Percentiles rank a stretch among this genome's conserved stretches.
Conservation (phyloP, 2,329 filamentous ascomycete genomes). For the Aspergillus sp. region DNA sequence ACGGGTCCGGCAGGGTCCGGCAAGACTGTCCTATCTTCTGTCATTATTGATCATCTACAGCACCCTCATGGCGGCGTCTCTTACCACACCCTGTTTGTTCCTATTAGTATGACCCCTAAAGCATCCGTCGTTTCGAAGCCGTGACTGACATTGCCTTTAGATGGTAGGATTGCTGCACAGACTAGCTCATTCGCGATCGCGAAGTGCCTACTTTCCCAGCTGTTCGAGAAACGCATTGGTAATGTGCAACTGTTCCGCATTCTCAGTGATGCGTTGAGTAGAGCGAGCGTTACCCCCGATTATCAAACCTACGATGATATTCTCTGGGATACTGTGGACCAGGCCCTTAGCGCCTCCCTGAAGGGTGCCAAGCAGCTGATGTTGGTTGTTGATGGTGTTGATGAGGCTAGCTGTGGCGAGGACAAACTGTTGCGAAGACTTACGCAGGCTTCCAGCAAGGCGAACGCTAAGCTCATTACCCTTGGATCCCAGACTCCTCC, state of each 20-base stretch:
- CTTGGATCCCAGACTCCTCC: conserved; percentile 27
- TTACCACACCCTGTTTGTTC: conserved; percentile 37
- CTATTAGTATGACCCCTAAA: conserved; percentile 30
- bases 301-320: conserved; percentile 35
- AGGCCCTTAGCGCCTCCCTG: conserved; percentile 27
- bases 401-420: conserved; percentile 35
- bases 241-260: conserved; percentile 40
- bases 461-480: conserved; percentile 31
- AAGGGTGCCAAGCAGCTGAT: conserved; percentile 36
- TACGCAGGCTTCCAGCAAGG: conserved; percentile 20
- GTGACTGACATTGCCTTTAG: conserved; percentile 14
- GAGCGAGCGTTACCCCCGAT: conserved; percentile 21
- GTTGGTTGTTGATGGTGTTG: conserved; percentile 40
- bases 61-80: conserved; percentile 35
- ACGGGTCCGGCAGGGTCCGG: conserved; percentile 41
- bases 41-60: conserved; percentile 42
- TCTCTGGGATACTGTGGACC: conserved; percentile 35
- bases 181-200: conserved; percentile 32
- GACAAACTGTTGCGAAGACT: conserved; percentile 29
- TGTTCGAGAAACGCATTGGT: conserved; percentile 41
- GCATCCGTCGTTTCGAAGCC: neutral
- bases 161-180: conserved; percentile 32
- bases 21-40: conserved; percentile 40
- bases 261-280: conserved; percentile 32
- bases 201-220: conserved; percentile 38